Base-by-base conservation (phyloP, 495 filamentous ascomycete genomes). In the Terfezia claveryi region DNA sequence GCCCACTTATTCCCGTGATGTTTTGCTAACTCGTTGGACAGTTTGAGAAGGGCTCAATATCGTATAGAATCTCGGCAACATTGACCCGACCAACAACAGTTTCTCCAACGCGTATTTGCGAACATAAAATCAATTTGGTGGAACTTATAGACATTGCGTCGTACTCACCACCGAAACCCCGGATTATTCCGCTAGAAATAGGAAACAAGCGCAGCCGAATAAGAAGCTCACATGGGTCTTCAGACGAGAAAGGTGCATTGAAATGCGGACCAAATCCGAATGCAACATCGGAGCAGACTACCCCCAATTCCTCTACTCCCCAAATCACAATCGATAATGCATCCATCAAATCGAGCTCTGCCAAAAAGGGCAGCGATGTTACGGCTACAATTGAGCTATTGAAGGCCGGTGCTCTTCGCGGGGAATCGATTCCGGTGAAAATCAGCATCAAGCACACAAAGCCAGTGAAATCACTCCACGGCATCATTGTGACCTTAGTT, bases 11-110 rank as follows among this genome's bases (percentile, higher is more conserved):
- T 10, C 14, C 10, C 16, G 27, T 50, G 23, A 36, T 46, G 17
- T 32, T 9, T 37, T 60, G 32, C 60, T 61, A 57, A 67, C 57
- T 27, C 38, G 36, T 46, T 3, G 38, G 46, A 27, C 66, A 95
- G 87, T 98, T 98, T 66, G 92, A 98, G 70, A 80, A 87, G 60
- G 91, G 92, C 20, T 86, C 84, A 12, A 85, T 98, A 61, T 81
- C 81, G 8, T 98, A 96, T 69, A 78, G 85, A 68, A 76, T 96
- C 62, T 84, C 83, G 16, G 80, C 89, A 49, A 95, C 87, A 27
- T 63, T 96, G 50, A 98, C 92, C 9, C 79, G 86, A 53, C 91
- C 92, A 7, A 88, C 83, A 0, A 82, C 88, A 12, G 87, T 94
- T 56, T 77, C 83, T 36, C 79, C 89, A 10, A 88, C 80, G 7